Evolutionary conservation across 352 stramenopile species (phyloP), one percentile per base, ranked within the genome.

Genomic region (Phytopythium boreale): DNA sequence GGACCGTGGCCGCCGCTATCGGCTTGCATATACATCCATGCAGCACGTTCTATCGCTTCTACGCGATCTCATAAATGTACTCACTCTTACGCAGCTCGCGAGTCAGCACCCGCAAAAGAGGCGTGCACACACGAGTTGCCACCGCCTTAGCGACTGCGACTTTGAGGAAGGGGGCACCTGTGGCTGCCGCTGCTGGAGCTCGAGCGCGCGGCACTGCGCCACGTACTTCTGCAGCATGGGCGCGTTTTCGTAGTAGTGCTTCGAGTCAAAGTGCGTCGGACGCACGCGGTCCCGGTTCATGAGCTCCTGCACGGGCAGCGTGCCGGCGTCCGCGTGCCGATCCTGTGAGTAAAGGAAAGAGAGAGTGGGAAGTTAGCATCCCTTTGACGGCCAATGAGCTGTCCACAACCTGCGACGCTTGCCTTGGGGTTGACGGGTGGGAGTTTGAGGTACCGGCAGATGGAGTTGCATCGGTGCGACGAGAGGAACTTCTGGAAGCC

Each of bases 401-500:
- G 27, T 39, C 41, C 56, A 29, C 9, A n/a, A 43, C 11, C 19
- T 14, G 27, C 51, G 44, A 8, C 41, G 2, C 55, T 59, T 36
- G 69, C 75, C 66, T 95, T 93, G 4, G 87, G 87, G 44, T 95
- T 95, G 29, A 93, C 81, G 1, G 76, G 69, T 53, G 87, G 87
- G 9, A 95, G 74, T 66, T 95, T 95, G 50, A 95, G 71, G 64
- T 95, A 95, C 56, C 82, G 82, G 55, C 87, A 95, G 60, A 96
- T 96, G 29, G 82, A 90, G 66, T 96, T 96, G 77, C 89, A 96
- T 22, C 85, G 84, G 55, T 96, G 89, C 9, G 87, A 92, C 14
- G 86, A 88, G 27, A 96, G 68, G 56, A 96, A 96, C 47, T 94
- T 95, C 47, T 96, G 80, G 59, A 96, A 95, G 41, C 88, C 88